phyloP scores from a whole-genome alignment of 2,329 filamentous ascomycete species.

The Aquanectria penicillioides region DNA sequence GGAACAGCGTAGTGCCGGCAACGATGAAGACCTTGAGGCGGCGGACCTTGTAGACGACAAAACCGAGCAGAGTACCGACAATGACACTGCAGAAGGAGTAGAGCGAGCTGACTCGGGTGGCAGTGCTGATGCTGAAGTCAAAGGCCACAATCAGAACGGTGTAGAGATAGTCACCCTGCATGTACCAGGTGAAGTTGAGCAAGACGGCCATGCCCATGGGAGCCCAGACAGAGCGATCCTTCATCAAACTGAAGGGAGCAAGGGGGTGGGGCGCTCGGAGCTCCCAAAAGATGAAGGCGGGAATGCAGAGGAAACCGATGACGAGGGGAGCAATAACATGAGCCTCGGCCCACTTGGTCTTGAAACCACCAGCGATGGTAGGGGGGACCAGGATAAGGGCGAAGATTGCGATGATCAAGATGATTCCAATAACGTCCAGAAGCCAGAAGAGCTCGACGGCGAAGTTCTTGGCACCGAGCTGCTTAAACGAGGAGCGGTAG shows the following conservation, averaged over 20 bases:
- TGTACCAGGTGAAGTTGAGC: slow-evolving; percentile 68
- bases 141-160: slow-evolving; percentile 71
- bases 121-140: slow-evolving; percentile 64
- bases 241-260: slow-evolving; percentile 68
- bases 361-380: slow-evolving; percentile 56
- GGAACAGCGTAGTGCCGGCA: slow-evolving; percentile 66
- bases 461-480: slow-evolving; percentile 46
- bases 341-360: slow-evolving; percentile 49
- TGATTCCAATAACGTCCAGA: slow-evolving; percentile 56
- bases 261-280: slow-evolving; percentile 61
- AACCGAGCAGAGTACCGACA: slow-evolving; percentile 64
- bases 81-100: slow-evolving; percentile 69
- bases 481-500: slow-evolving; percentile 47
- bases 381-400: slow-evolving; percentile 57
- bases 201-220: slow-evolving; percentile 67
- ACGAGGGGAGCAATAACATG: slow-evolving; percentile 57
- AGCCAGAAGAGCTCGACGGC: slow-evolving; percentile 57
- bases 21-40: slow-evolving; percentile 73
- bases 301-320: slow-evolving; percentile 57
- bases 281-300: slow-evolving; percentile 62
- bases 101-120: slow-evolving; percentile 68
- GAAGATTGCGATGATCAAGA: slow-evolving; percentile 58
- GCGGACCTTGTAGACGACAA: slow-evolving; percentile 66
- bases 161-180: slow-evolving; percentile 73
- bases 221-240: slow-evolving; percentile 72